Conservation (phyloP, 2,329 filamentous ascomycete genomes). For the Colletotrichum spinosum region DNA sequence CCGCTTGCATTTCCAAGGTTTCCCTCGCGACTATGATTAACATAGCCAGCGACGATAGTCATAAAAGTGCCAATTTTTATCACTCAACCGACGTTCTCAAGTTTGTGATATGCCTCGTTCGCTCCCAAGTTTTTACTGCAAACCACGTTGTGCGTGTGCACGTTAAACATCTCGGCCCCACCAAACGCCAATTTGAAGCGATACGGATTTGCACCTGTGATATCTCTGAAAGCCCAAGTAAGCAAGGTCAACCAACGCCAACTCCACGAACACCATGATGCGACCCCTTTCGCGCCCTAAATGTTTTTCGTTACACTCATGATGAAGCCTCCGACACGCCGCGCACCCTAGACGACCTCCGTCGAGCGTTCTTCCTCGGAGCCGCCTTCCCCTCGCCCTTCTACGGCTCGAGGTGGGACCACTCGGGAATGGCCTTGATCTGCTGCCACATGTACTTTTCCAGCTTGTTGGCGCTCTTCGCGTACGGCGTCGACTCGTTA, state of each 20-base stretch:
- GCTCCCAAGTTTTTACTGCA: neutral
- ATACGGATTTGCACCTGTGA: neutral
- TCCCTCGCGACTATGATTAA: slow-evolving; percentile 4
- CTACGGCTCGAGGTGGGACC: slow-evolving; percentile 74
- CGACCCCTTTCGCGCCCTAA: neutral
- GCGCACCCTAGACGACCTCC: slow-evolving; percentile 24
- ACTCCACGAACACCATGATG: slow-evolving; percentile 9
- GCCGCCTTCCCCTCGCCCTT: slow-evolving; percentile 39
- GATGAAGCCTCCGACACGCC: slow-evolving; percentile 13
- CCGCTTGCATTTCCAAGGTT: slow-evolving; percentile 23
- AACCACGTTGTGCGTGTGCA: neutral
- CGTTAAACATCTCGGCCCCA: neutral
- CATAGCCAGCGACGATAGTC: slow-evolving; percentile 18
- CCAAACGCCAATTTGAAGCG: neutral
- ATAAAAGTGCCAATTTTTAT: slow-evolving; percentile 26
- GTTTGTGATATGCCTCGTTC: neutral
- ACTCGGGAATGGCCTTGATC: slow-evolving; percentile 92
- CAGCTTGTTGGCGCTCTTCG: slow-evolving; percentile 92
- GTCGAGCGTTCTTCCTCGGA: neutral
- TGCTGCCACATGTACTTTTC: slow-evolving; percentile 96
- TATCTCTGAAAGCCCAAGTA: neutral
- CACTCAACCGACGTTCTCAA: neutral
- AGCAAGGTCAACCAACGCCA: slow-evolving; percentile 26
- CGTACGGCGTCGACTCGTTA: slow-evolving; percentile 93
- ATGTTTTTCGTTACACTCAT: slow-evolving; percentile 18